These are phyloP conservation scores for Ceratobasidium theobromae DNA, from an alignment of 1,284 basidiomycete genomes.

Conservation along the genomic window DNA sequence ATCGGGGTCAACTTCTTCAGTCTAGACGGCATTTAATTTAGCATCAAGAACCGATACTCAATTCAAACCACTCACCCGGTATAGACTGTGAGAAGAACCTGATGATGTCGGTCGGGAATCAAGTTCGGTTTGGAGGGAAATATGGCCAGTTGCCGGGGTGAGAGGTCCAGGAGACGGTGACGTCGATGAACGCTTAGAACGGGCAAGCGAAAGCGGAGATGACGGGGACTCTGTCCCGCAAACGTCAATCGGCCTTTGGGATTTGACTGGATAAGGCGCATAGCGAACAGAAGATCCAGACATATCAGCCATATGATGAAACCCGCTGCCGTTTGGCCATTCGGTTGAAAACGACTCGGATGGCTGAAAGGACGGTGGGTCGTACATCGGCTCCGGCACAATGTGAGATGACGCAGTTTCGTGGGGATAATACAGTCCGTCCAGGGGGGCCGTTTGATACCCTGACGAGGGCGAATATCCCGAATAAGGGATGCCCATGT, in stretches of 20 bases:
- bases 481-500: conserved; percentile 7
- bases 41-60: background rate
- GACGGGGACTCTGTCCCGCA: conserved; percentile 10
- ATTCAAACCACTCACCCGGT: conserved; percentile 6
- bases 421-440: conserved; percentile 2
- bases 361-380: background rate
- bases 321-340: background rate
- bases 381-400: conserved; percentile 6
- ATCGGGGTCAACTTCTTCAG: conserved; percentile 44
- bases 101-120: conserved; percentile 4
- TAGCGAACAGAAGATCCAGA: conserved; percentile 5
- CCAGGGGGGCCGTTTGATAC: conserved; percentile 1
- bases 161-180: conserved; percentile 27
- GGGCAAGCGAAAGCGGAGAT: conserved; percentile 16
- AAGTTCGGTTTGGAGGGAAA: conserved; percentile 21
- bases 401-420: conserved; percentile 23
- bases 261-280: conserved; percentile 23
- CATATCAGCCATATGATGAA: conserved; percentile 7
- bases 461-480: conserved; percentile 16
- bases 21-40: conserved; percentile 12
- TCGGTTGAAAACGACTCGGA: conserved; percentile 2
- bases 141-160: conserved; percentile 22
- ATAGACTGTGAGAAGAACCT: background rate
- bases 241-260: conserved; percentile 15
- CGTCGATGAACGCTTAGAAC: conserved; percentile 21